Base-by-base conservation (phyloP, 2,329 filamentous ascomycete genomes). In the Ambrosiella xylebori region DNA sequence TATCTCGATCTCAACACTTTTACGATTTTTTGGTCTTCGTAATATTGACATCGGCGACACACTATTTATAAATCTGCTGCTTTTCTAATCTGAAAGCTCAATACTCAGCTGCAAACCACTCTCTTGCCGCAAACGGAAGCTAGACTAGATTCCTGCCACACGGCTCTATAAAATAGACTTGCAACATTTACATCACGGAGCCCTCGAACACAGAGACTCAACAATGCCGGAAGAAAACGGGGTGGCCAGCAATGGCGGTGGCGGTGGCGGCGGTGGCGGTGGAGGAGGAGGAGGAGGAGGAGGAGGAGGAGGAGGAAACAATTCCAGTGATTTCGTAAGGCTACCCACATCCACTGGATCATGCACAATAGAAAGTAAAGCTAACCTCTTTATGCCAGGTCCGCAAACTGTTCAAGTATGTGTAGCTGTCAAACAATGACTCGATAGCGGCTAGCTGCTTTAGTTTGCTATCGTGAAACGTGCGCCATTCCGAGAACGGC, bases 321-420 rank as follows among this genome's bases (percentile, higher is more conserved):
- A 88, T 74, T 94, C 89, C 62, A 95, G 89, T 77, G 89, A 95
- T 75, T 95, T 95, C 79, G 89, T 95, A 76, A 76, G 86, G 85
- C 60, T 61, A 57, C 7, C 36, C 11, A 12, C 9, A 44, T 39
- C 40, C 11, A 7, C 12, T n/a, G 7, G 17, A 9, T 55, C 41
- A 19, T 52, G 8, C 1, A 41, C 2, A 39, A 40, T 37, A 39
- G 7, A 40, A 45, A 51, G 36, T 53, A 56, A 59, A 59, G 52
- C 37, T 61, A 15, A 7, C 35, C 15, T 35, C 56, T 36, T 19
- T 49, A 41, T 19, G 63, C 56, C 65, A 96, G 90, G 90, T 97
- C 73, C 89, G 91, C 76, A 97, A 97, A 74, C 76, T 97, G 64
- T 97, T 96, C 79, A 95, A 95, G 91, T 97, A 83, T 58, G 17